Percentiles rank a stretch among this genome's conserved stretches.
phyloP scores from a whole-genome alignment of 176 grass and related monocot species.

The Metroxylon sagu region DNA sequence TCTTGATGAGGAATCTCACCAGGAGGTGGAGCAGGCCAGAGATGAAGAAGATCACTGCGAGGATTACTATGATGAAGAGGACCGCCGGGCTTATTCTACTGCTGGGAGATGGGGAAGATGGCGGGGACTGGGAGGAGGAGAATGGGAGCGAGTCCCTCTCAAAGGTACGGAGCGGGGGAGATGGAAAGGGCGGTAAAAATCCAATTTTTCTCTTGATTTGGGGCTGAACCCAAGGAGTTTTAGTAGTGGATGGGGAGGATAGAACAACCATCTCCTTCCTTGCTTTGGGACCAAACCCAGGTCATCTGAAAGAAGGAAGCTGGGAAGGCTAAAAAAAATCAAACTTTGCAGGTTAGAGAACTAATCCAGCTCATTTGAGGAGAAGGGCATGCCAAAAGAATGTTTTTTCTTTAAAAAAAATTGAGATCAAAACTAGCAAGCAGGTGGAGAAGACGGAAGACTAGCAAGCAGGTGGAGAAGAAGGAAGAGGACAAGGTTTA shows the following conservation, averaged over 20 bases:
- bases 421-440: too few species aligned
- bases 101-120: conserved; percentile 22
- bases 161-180: conserved; percentile 4
- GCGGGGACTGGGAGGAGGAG: conserved; percentile 20
- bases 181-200: not conserved
- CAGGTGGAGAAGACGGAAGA: too few species aligned
- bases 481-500: too few species aligned
- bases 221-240: conserved; percentile 2
- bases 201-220: conserved; percentile 11
- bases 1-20: conserved; percentile 60
- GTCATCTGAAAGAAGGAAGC: conserved; percentile 7
- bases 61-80: conserved; percentile 75
- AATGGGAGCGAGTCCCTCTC: conserved; percentile 22
- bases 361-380: too few species aligned
- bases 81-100: conserved; percentile 62
- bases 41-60: conserved; percentile 72
- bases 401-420: too few species aligned
- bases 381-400: too few species aligned
- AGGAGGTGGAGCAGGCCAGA: conserved; percentile 69
- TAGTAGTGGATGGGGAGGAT: conserved; percentile 10
- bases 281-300: conserved; percentile 7
- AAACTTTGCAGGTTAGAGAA: conserved; percentile 3
- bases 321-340: conserved; percentile 10
- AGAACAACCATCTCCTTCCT: conserved; percentile 33
- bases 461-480: too few species aligned